Evolutionary conservation across 306 rosid species (phyloP), one percentile per base, ranked within the genome.

Genomic region (Ceratonia siliqua): DNA sequence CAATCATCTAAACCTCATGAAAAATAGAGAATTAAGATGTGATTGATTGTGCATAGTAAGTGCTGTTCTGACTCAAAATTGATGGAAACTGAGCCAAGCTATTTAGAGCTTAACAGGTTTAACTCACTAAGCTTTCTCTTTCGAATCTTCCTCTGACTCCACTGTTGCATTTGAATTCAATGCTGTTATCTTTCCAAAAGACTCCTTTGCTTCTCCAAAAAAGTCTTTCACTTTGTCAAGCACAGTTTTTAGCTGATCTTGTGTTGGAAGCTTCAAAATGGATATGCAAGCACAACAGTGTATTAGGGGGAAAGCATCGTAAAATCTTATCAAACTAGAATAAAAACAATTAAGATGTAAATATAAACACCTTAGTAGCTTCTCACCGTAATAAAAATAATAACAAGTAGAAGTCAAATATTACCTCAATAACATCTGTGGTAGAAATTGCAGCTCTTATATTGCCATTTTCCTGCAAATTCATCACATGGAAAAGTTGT

Each of bases 191-290:
- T 89, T 86, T 36, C 93, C 90, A 73, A 91, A 93, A 52, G 97
- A 87, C 35, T 89, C 97, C 79, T 87, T 93, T 69, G 96, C 97
- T 49, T 91, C 92, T 54, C 93, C 92, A 6, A 91, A 86, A 68
- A 91, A 93, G 77, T 90, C 97, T 68, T 86, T 87, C 78, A 86
- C 97, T 75, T 93, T 86, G 70, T 91, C 98, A 39, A 85, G 35
- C 14, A 87, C 86, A 0, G 93, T 87, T 85, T 88, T 89, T 58
- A 93, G 92, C 82, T 91, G 54, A 82, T 85, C 96, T 79, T 45
- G 71, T 48, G 97, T 85, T 77, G 98, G 98, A 73, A 93, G 97
- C 98, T 93, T 81, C 74, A 61, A 68, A 62, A 75, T 68, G 70
- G 55, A 73, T 66, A 70, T 61, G 78, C 62, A 78, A 74, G 68